These are phyloP conservation scores for Nannochloropsis granulata DNA, from an alignment of 108 stramenopile genomes.

Conservation along the genomic window DNA sequence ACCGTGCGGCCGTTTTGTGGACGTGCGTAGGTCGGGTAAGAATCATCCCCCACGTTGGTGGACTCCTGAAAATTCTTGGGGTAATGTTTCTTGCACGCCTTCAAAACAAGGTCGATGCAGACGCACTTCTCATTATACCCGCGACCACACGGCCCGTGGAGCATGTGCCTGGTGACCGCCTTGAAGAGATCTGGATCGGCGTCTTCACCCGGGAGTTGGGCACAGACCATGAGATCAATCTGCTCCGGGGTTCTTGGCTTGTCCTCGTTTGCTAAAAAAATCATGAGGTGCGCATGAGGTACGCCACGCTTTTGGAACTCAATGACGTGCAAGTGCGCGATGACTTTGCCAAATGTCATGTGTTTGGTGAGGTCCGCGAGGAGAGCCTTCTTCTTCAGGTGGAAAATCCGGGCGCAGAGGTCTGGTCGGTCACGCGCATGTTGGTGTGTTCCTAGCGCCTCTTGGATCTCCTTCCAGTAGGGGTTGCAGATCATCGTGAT, in stretches of 20 bases:
- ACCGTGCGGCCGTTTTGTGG: background rate
- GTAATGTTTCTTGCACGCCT: background rate
- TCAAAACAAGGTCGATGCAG: background rate
- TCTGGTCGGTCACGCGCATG: background rate
- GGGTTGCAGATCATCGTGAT: slow-evolving; percentile 9
- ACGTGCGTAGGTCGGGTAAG: background rate
- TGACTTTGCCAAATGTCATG: background rate
- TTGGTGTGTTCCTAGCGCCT: background rate
- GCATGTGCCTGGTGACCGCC: slow-evolving; percentile 1
- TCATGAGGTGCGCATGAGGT: slow-evolving; percentile 11
- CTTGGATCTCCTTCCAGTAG: background rate
- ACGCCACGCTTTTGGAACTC: slow-evolving; percentile 14
- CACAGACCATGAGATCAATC: background rate
- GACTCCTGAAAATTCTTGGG: background rate
- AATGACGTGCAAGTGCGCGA: background rate
- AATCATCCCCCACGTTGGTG: background rate
- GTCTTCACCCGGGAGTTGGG: background rate
- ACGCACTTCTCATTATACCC: background rate
- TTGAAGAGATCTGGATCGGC: background rate
- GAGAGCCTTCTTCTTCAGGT: background rate
- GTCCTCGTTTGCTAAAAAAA: background rate
- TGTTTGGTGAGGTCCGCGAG: background rate
- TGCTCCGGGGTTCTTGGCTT: background rate
- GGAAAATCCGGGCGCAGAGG: background rate
- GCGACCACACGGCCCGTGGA: slow-evolving; percentile 4